phyloP scores from a whole-genome alignment of 352 stramenopile species.

The Phytophthora fragariae region DNA sequence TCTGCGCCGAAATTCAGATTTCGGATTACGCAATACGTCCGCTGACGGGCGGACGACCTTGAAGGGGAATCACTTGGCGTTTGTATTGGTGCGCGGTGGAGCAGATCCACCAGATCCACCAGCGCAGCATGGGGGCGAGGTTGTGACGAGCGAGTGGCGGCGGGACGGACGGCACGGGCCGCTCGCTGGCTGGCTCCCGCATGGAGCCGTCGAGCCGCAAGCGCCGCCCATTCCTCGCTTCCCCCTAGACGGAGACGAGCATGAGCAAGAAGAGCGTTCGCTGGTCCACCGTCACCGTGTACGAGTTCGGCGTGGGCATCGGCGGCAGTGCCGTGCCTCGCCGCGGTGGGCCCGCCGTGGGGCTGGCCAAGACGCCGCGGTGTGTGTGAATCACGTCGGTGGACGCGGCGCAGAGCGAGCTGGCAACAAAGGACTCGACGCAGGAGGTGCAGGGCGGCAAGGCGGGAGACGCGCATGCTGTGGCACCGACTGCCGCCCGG shows the following conservation, averaged over 20 bases:
- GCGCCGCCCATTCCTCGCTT: constrained; percentile 1
- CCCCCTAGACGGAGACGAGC: not conserved
- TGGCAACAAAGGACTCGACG: not conserved
- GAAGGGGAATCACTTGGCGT: not conserved
- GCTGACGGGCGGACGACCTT: constrained; percentile 12
- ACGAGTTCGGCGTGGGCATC: constrained; percentile 61
- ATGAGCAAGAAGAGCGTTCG: constrained; percentile 30
- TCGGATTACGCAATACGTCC: constrained; percentile 33
- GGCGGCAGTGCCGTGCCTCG: constrained; percentile 56
- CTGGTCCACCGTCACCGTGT: constrained; percentile 65
- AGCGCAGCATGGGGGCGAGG: not conserved
- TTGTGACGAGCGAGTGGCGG: constrained; percentile 17
- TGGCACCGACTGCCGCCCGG: not conserved
- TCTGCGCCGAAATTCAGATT: not conserved
- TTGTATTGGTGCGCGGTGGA: constrained; percentile 16
- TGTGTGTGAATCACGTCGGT: constrained; percentile 35
- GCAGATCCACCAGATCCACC: constrained; percentile 20
- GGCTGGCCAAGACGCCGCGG: constrained; percentile 37
- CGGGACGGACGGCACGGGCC: constrained; percentile 2
- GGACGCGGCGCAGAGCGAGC: constrained; percentile 22
- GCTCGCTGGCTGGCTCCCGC: not conserved
- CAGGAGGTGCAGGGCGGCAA: not conserved
- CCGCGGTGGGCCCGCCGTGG: constrained; percentile 53
- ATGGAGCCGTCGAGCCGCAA: constrained; percentile 14
- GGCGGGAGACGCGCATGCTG: not conserved